Base-by-base conservation (phyloP, 345 rosid species). In the Aquilaria yunnanensis region DNA sequence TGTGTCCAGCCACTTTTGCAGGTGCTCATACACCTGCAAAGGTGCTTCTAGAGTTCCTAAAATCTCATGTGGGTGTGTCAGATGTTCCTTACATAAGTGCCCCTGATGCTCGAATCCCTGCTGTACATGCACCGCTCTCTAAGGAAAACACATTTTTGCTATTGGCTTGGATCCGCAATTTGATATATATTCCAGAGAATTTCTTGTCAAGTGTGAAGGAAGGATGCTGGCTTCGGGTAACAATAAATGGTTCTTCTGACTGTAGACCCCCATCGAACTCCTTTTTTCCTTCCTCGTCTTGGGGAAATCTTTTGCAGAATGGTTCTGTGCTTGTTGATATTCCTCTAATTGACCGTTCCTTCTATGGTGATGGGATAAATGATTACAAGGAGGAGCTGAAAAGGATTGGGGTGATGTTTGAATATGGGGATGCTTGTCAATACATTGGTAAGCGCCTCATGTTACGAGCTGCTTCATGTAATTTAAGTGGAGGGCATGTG, bases 221-320 rank as follows among this genome's bases (percentile, higher is more conserved):
- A n/a, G 91, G 92, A 9, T 63, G 74, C 67, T 89, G 94, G 96
- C 65, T 89, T 64, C 85, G 60, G 77, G 70, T 78, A 47, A 80
- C 75, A 4, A 60, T 74, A 63, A 78, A 75, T 70, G 89, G 80
- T 9, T 61, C 30, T 60, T 54, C 80, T 68, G 71, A 73, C 57
- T 79, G 67, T 67, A 74, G 70, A 13, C 76, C 87, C 10, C 97
- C 97, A 9, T 75, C 79, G 12, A 71, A 90, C 67, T 82, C 92
- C 0, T 87, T 90, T 62, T 73, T 79, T 14, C 80, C 72, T 65
- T 37, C 73, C 60, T 52, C 76, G 10, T 79, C 88, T 6, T 80
- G 85, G 92, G 95, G 90, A 63, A 56, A 46, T 49, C 52, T 83
- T 67, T 70, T 90, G 61, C 92, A 87, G 76, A 74, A 72, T 43